Evolutionary conservation across 1,284 basidiomycete genomes (phyloP), one percentile per base, ranked within the genome.

Genomic region (Ustilago hordei): DNA sequence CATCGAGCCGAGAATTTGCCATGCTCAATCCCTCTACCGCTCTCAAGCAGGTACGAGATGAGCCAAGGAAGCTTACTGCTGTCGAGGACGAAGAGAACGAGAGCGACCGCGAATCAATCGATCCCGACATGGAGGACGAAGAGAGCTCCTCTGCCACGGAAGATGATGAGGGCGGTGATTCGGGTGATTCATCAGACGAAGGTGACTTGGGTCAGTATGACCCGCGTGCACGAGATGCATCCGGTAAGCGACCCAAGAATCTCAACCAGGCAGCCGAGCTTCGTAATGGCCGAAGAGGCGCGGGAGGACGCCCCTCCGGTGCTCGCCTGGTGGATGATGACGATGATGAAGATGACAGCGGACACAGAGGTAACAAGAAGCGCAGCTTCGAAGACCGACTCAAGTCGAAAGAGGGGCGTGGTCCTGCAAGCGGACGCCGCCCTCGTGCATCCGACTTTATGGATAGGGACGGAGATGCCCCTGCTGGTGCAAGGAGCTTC

Each of bases 41-140:
- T 12, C 55, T 71, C 59, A 64, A 69, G 43, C 57, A 66, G 60
- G 58, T 45, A 23, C 68, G 76, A 12, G 69, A 79, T 71, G 48
- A 67, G 55, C 60, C 86, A 86, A 81, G 87, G 79, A 53, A 86
- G 83, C 86, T 79, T 31, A 95, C 95, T 0, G 93, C 93, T 5
- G 94, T 94, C 31, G 93, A 95, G 84, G 91, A 93, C 47, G 94
- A 96, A 81, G 93, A 94, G 64, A 93, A 94, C 31, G 79, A 95
- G 85, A 94, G 92, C 81, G 93, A 94, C 66, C 90, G 90, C 81
- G 82, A 88, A n/a, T 93, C 93, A 4, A 92, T 82, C 47, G 82
- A 84, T 59, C 82, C 81, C 6, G 83, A 84, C 39, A 68, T 81
- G 71, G 81, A 82, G 56, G 70, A 64, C 47, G 70, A 70, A 4